Evolutionary conservation across 257 asterid species (phyloP).

Genomic region (Solanum raphanifolium): DNA sequence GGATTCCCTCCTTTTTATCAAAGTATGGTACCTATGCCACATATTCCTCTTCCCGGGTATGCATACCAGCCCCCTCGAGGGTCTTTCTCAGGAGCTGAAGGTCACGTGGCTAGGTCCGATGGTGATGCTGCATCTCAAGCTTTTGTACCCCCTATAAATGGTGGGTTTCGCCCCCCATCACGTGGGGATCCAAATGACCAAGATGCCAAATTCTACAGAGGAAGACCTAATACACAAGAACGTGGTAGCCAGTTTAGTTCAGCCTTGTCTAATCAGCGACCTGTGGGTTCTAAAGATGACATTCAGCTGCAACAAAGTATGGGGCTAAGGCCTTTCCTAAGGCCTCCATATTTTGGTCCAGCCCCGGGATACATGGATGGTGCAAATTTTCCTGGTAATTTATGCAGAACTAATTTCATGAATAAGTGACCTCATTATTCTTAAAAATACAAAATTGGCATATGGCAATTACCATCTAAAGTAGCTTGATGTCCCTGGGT

Average conservation of each 20-base stretch:
- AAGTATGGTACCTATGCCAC: slow-evolving; percentile 46
- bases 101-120: slow-evolving; percentile 31
- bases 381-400: slow-evolving; percentile 46
- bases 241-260: slow-evolving; percentile 29
- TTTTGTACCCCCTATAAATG: slow-evolving; percentile 38
- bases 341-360: slow-evolving; percentile 46
- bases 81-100: slow-evolving; percentile 35
- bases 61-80: slow-evolving; percentile 38
- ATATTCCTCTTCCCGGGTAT: slow-evolving; percentile 45
- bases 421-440: neutral
- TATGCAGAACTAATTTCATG: neutral
- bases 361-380: slow-evolving; percentile 48
- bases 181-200: slow-evolving; percentile 27
- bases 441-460: neutral
- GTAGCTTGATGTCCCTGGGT: neutral
- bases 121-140: slow-evolving; percentile 37
- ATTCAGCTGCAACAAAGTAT: slow-evolving; percentile 37
- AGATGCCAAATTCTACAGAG: slow-evolving; percentile 38
- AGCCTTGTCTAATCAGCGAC: slow-evolving; percentile 36
- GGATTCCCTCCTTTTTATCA: slow-evolving; percentile 39
- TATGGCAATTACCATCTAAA: neutral
- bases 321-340: slow-evolving; percentile 55
- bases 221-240: slow-evolving; percentile 39
- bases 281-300: slow-evolving; percentile 37
- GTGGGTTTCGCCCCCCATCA: slow-evolving; percentile 36